A percentile compares a stretch with the other conserved stretches of the same genome.
These are phyloP conservation scores for Coemansia biformis DNA, from an alignment of 192 early-diverging fungal species.

Conservation along the genomic window DNA sequence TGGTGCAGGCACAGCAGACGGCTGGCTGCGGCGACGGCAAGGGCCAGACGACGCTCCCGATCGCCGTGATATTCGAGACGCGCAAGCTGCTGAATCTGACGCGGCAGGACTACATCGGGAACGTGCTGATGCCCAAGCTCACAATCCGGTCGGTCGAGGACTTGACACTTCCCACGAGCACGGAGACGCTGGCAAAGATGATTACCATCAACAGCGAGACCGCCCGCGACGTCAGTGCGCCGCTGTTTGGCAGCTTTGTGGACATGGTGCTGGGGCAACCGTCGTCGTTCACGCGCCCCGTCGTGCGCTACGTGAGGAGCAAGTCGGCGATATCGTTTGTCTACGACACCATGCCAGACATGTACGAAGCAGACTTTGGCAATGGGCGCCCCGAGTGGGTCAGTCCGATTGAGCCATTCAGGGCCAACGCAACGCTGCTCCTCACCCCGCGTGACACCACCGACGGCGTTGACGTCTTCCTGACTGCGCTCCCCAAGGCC, in stretches of 20 bases:
- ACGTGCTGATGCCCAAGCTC: constrained; percentile 38
- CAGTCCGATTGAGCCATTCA: constrained; percentile 39
- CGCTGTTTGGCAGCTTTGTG: constrained; percentile 20
- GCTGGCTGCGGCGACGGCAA: not conserved
- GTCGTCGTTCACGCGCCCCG: constrained; percentile 37
- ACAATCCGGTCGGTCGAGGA: constrained; percentile 2
- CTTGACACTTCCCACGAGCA: constrained; percentile 18
- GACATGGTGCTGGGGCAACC: constrained; percentile 28
- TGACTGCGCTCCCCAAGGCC: constrained; percentile 29
- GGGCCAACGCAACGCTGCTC: constrained; percentile 33
- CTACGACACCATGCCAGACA: constrained; percentile 39
- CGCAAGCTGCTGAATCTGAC: constrained; percentile 14
- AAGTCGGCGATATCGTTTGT: constrained; percentile 36
- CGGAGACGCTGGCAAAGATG: constrained; percentile 19
- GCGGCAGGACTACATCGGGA: constrained; percentile 19
- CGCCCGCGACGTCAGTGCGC: constrained; percentile 8
- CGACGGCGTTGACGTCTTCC: constrained; percentile 44
- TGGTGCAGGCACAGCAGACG: constrained; percentile 26
- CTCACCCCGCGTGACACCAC: constrained; percentile 19
- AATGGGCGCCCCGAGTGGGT: constrained; percentile 37
- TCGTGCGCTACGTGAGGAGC: constrained; percentile 12
- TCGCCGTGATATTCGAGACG: constrained; percentile 18
- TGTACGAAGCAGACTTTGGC: constrained; percentile 43
- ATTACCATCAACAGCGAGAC: constrained; percentile 11
- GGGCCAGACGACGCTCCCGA: too few relatives aligned